Base-by-base conservation (phyloP, 2,329 filamentous ascomycete genomes). In the Atkinsonella texensis region DNA sequence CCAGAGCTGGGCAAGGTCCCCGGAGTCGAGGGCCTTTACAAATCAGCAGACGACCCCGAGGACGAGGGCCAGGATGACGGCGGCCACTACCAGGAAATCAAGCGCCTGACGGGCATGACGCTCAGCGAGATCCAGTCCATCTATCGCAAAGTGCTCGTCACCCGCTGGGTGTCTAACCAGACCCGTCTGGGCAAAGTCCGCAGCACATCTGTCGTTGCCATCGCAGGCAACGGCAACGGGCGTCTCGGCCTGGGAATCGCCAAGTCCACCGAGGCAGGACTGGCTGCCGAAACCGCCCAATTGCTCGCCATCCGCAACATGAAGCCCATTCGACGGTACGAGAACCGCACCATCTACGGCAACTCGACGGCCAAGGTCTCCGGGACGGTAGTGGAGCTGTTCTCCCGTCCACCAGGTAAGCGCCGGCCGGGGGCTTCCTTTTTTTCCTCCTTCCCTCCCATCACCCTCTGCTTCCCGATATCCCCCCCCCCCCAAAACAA, bases 131-230 rank as follows among this genome's bases (percentile, higher is more conserved):
- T 84, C 58, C 57, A 75, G 46, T 58, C 63, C 5, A 64, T 95
- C 53, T 74, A 79, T 53, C 71, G 79, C 57, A 95, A 94, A 76
- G 74, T 77, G 46, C 71, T 98, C 46, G 85, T 95, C 46, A 63
- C 65, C 4, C 87, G 91, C 62, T 69, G 70, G 41, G 93, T 98
- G 53, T 75, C 80, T 57, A 97, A 98, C 71, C 91, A 97, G 76
- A 97, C 93, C 20, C 87, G 91, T 73, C 81, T 98, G 70, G 93
- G 93, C 65, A 98, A 97, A 76, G 84, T 98, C 54, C 77, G 78
- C 59, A 87, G 84, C 67, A 62, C 76, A 41, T 94, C 91, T 62
- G 76, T 81, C 60, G 71, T 97, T 55, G 83, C 83, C 41, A 83
- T 96, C 59, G 90, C 89, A 6, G 93, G 93, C 49, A 95, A 97